Conservation (phyloP, 2,329 filamentous ascomycete genomes). For the Penicillium concentricum region DNA sequence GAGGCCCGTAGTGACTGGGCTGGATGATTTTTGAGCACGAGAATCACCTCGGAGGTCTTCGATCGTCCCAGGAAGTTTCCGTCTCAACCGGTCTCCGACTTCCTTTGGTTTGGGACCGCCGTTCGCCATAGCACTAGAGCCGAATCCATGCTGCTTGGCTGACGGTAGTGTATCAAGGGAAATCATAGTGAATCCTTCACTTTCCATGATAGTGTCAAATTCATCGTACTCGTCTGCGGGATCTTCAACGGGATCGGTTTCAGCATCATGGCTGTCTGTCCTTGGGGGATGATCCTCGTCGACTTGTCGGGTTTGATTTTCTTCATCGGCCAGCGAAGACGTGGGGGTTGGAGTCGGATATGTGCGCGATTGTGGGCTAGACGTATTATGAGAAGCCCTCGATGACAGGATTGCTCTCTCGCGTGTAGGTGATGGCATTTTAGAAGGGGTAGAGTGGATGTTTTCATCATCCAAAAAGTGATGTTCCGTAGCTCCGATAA, state of each 20-base stretch:
- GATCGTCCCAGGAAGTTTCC: constrained; percentile 26
- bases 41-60: constrained; percentile 15
- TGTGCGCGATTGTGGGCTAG: constrained; percentile 34
- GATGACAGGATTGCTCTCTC: constrained; percentile 29
- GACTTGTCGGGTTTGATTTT: constrained; percentile 21
- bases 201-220: constrained; percentile 57
- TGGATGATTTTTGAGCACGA: constrained; percentile 15
- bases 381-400: constrained; percentile 35
- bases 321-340: constrained; percentile 40
- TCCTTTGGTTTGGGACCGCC: constrained; percentile 27
- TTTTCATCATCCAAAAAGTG: constrained; percentile 28
- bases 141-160: constrained; percentile 43
- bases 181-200: constrained; percentile 59
- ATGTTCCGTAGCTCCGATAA: constrained; percentile 30
- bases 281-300: constrained; percentile 2
- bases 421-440: constrained; percentile 34
- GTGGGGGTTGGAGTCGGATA: constrained; percentile 43
- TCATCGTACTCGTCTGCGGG: constrained; percentile 49
- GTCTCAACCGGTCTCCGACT: constrained; percentile 26
- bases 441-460: constrained; percentile 36
- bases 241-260: constrained; percentile 17
- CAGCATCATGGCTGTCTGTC: constrained; percentile 11
- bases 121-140: constrained; percentile 31
- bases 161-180: constrained; percentile 55
- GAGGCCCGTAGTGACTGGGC: constrained; percentile 6